A percentile compares a stretch with the other conserved stretches of the same genome.
phyloP scores from a whole-genome alignment of 352 stramenopile genomes.

The Pythium rishiriense region DNA sequence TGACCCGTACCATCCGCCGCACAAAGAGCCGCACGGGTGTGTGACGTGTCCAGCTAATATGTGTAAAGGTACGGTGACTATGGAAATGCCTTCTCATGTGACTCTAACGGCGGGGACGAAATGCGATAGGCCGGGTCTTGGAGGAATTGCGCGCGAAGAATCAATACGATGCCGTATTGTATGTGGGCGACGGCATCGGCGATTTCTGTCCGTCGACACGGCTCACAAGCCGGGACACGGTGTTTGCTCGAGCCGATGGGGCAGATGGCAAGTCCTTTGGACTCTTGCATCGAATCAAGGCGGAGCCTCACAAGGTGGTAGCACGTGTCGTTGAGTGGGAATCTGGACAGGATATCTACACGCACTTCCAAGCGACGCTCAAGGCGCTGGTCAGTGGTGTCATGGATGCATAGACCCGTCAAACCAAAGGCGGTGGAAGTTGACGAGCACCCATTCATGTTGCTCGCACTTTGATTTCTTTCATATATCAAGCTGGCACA shows the following conservation, averaged over 20 bases:
- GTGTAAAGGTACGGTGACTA: slow-evolving; percentile 61
- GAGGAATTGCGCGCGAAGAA: slow-evolving; percentile 34
- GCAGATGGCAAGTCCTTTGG: slow-evolving; percentile 33
- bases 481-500: too few species aligned
- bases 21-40: slow-evolving; percentile 45
- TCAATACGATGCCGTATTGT: slow-evolving; percentile 46
- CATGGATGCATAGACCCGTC: too few species aligned
- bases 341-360: slow-evolving; percentile 28
- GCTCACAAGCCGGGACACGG: slow-evolving; percentile 27
- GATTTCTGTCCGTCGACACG: slow-evolving; percentile 52
- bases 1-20: slow-evolving; percentile 32
- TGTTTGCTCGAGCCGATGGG: slow-evolving; percentile 21
- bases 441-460: too few species aligned
- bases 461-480: too few species aligned
- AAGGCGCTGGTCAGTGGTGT: neutral
- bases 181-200: slow-evolving; percentile 47
- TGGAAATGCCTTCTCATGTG: too few species aligned
- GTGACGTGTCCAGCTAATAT: slow-evolving; percentile 46
- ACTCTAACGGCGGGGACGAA: neutral
- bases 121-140: slow-evolving; percentile 37
- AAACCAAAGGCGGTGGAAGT: too few species aligned
- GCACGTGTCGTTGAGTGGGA: slow-evolving; percentile 48
- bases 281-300: slow-evolving; percentile 35
- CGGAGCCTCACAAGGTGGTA: slow-evolving; percentile 26
- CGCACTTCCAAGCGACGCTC: neutral